Evolutionary conservation across 352 stramenopile species (phyloP), one percentile per base, ranked within the genome.

Genomic region (Thalassiosira exigua): DNA sequence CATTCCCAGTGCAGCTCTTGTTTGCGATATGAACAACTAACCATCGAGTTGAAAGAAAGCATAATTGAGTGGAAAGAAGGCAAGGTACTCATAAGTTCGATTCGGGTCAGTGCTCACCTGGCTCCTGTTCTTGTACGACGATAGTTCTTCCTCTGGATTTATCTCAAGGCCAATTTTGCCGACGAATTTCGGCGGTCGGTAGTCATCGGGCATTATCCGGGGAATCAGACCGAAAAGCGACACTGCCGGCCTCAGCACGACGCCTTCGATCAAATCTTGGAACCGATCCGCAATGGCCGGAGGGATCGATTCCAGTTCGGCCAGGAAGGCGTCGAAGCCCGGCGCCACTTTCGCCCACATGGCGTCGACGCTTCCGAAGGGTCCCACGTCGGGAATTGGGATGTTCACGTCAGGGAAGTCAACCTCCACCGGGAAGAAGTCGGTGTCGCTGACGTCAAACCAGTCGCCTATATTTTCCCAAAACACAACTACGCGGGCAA

Each of bases 361-460:
- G 9, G 32, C 32, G 53, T 73, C 57, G 12, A 82, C 72, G 17
- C 24, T 76, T 14, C 44, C 27, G 58, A 77, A 77, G 24, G 39
- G 22, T 17, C 74, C 74, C 29, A 82, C 69, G 4, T 42, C 39
- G 36, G 29, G 14, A 33, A 82, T 44, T 54, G 57, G 54, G 22
- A 65, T 29, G 26, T 76, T 36, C 21, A 82, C 66, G 29, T 82
- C 61, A 64, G 75, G 75, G 21, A 83, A 83, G 11, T 42, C 46
- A 3, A 83, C 75, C 52, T 79, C 69, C 30, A 68, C 56, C n/a
- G 75, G 60, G 33, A 61, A 65, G 32, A 84, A 75, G 51, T 84
- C 75, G 12, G 19, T 58, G 24, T 56, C 21, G 26, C 57, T 79
- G n/a, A 84, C 72, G 51, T 73, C 27, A 59, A 75, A 84, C 75